phyloP scores from a whole-genome alignment of 768 basidiomycete genomes.

The Royoungia palumana region DNA sequence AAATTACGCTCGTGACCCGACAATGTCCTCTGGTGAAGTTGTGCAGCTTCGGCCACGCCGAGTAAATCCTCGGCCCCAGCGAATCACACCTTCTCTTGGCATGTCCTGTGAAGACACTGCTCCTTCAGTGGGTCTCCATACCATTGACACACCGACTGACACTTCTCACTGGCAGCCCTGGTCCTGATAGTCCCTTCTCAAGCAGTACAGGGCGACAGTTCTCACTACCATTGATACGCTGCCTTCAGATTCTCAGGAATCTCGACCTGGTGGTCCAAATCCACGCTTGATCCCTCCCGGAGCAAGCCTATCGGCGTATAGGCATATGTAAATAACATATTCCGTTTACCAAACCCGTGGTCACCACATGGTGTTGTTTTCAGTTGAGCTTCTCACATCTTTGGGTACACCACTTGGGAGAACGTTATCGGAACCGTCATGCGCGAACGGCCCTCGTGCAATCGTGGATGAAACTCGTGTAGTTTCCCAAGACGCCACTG shows the following conservation, averaged over 20 bases:
- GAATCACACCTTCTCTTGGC: no score
- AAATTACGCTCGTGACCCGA: no score
- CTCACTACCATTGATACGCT: slow-evolving; percentile 11
- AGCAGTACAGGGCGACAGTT: slow-evolving; percentile 4
- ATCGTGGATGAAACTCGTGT: not conserved
- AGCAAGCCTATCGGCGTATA: slow-evolving; percentile 12
- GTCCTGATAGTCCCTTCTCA: slow-evolving; percentile 9
- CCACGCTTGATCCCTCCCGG: not conserved
- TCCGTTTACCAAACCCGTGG: not conserved
- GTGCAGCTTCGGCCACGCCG: no score
- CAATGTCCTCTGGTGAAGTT: no score
- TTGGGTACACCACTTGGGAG: not conserved
- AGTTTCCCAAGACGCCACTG: not conserved
- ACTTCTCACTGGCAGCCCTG: slow-evolving; percentile 1
- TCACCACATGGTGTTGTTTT: slow-evolving; percentile 11
- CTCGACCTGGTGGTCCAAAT: not conserved
- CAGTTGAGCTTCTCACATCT: slow-evolving; percentile 3
- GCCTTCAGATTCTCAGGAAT: slow-evolving; percentile 11
- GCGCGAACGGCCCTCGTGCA: not conserved
- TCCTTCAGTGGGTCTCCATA: no score
- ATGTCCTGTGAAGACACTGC: no score
- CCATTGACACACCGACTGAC: not conserved
- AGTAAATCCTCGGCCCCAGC: no score
- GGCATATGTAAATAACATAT: slow-evolving; percentile 16
- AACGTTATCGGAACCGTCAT: slow-evolving; percentile 11